Base-by-base conservation (phyloP, 2,329 filamentous ascomycete species). In the Aspergillus viridinutans region DNA sequence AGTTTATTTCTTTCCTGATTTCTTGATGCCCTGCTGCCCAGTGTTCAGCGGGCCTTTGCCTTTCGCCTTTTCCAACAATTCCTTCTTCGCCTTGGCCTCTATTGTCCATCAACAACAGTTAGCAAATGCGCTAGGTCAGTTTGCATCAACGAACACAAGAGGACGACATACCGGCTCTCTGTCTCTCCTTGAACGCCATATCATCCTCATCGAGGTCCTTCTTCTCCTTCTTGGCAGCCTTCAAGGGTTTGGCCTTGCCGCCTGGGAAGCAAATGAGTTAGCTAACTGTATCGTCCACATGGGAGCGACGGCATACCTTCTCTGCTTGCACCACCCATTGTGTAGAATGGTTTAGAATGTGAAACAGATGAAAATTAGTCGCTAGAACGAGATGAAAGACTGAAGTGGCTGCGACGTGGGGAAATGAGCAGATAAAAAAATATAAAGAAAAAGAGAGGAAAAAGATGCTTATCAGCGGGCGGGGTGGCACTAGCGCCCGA, bases 1-100 rank as follows among this genome's bases (percentile, higher is more conserved):
- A 35, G 32, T 68, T 78, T 83, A 96, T 87, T 97, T 96, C 89
- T 97, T 96, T 77, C 92, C 92, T 61, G 90, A 94, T 85, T 96
- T 97, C 87, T 97, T 97, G 81, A 97, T 96, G 61, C 91, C 92
- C 78, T 95, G 90, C 50, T 82, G 76, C 35, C 91, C 92, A 32
- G 86, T 88, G 79, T 92, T 92, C 73, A 97, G 74, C 40, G 93
- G 92, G 3, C 93, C 93, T 80, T 95, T 96, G 76, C 90, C 90
- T 69, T 89, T 88, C 49, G 90, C 88, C 80, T 90, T 90, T 59
- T 86, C 82, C n/a, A 88, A 86, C 78, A 95, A 73, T 9, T 92
- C 90, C 80, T 95, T 93, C 77, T 86, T 88, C 49, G 89, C 90
- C 82, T 92, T 91, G 72, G 90, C 89, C 67, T 92, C 90, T 89